A percentile compares a stretch with the other conserved stretches of the same genome.
Conservation (phyloP, 2,329 filamentous ascomycete genomes). For the Ambrosiella beaveri region DNA sequence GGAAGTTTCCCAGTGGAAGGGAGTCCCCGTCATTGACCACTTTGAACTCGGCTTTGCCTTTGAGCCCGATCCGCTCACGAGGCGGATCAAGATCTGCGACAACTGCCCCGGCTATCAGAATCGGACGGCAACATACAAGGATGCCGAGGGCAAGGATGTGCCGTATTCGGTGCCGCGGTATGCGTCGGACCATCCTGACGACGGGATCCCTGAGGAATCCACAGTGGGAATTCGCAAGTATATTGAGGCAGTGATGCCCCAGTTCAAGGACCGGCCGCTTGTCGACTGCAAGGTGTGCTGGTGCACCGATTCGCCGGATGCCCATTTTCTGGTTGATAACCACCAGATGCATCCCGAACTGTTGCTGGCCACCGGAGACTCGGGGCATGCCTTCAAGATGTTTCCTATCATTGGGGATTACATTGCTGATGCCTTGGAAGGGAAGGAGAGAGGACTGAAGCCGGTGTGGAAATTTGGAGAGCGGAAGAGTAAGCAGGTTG, state of each 20-base stretch:
- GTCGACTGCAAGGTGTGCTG: conserved; percentile 18
- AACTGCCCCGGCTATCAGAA: conserved; percentile 14
- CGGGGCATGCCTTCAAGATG: conserved; percentile 18
- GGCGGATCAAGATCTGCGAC: conserved; percentile 14
- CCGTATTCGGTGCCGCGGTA: conserved; percentile 13
- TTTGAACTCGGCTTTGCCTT: conserved; percentile 15
- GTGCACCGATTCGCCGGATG: conserved; percentile 21
- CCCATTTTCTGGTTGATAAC: conserved; percentile 20
- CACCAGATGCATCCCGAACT: conserved; percentile 14
- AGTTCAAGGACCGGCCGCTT: conserved; percentile 16
- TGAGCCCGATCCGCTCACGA: conserved; percentile 14
- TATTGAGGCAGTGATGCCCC: conserved; percentile 15
- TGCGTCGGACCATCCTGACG: conserved; percentile 8
- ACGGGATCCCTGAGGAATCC: conserved; percentile 14
- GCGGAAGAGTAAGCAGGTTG: conserved; percentile 13
- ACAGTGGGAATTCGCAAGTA: conserved; percentile 9
- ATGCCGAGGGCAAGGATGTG: conserved; percentile 10
- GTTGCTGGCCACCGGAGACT: conserved; percentile 16
- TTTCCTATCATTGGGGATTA: conserved; percentile 17
- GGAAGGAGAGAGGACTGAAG: conserved; percentile 12
- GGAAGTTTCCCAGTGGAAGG: conserved; percentile 35
- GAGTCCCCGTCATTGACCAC: conserved; percentile 35
- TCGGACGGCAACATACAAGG: conserved; percentile 3
- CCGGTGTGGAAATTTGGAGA: conserved; percentile 15
- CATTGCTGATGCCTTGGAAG: conserved; percentile 16